A percentile compares a stretch with the other conserved stretches of the same genome.
These are phyloP conservation scores for Solanum medicagineum DNA, from an alignment of 257 asterid species.

Conservation along the genomic window DNA sequence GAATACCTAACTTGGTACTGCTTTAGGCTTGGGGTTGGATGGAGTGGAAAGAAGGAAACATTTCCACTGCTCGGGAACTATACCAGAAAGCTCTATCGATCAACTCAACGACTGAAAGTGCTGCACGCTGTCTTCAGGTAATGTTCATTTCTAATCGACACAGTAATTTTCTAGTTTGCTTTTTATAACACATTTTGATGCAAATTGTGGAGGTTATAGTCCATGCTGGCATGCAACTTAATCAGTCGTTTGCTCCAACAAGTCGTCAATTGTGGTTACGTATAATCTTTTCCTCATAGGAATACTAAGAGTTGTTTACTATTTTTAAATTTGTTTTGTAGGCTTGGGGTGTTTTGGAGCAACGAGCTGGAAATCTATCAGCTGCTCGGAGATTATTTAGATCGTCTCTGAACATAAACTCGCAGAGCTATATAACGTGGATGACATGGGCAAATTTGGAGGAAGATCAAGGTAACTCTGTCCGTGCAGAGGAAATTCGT, in stretches of 20 bases:
- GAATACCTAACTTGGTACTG: not conserved
- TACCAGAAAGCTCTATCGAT: slow-evolving; percentile 77
- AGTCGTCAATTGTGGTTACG: not conserved
- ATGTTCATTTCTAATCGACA: not conserved
- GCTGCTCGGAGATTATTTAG: slow-evolving; percentile 81
- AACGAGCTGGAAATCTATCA: slow-evolving; percentile 73
- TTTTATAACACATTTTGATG: not conserved
- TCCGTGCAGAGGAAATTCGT: slow-evolving; percentile 89
- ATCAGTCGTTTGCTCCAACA: not conserved
- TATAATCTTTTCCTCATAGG: not conserved
- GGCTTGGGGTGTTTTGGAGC: slow-evolving; percentile 99
- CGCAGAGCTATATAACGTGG: slow-evolving; percentile 96
- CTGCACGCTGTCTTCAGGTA: slow-evolving; percentile 96
- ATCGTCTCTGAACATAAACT: slow-evolving; percentile 78
- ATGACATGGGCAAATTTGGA: slow-evolving; percentile 98
- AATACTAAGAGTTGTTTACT: not conserved
- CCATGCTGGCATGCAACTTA: not conserved
- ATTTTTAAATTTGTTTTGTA: not conserved
- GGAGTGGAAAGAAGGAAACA: slow-evolving; percentile 99
- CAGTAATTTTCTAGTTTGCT: not conserved
- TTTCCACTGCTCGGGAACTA: slow-evolving; percentile 64
- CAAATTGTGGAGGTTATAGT: not conserved
- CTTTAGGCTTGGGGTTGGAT: slow-evolving; percentile 98
- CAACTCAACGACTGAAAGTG: slow-evolving; percentile 55
- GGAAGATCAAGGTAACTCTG: slow-evolving; percentile 84